phyloP scores from a whole-genome alignment of 352 stramenopile species.

The Pythium dissimile region DNA sequence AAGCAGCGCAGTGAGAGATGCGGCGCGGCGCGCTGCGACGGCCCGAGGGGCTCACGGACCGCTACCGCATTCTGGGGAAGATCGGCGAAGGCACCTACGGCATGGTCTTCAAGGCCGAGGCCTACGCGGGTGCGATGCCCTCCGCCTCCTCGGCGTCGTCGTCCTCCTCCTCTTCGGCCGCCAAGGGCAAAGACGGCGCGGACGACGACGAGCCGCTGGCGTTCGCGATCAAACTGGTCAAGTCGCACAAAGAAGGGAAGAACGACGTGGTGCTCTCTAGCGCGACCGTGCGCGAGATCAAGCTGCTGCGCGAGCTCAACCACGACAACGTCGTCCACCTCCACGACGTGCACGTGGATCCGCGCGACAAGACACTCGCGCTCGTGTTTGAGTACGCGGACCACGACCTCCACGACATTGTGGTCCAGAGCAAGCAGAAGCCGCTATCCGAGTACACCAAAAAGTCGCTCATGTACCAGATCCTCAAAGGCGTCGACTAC shows the following conservation, averaged over 20 bases:
- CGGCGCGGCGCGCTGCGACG: conserved; percentile 55
- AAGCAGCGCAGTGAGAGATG: conserved; percentile 28
- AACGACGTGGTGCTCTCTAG: conserved; percentile 89
- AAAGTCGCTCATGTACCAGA: conserved; percentile 92
- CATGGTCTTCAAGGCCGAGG: conserved; percentile 87
- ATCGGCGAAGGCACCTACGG: conserved; percentile 89
- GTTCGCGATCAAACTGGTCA: conserved; percentile 89
- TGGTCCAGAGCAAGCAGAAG: conserved; percentile 86
- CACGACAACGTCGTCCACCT: conserved; percentile 87
- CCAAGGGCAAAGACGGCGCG: conserved; percentile 6
- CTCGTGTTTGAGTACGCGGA: conserved; percentile 90
- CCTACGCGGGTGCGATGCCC: too few relatives aligned
- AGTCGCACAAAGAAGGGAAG: conserved; percentile 88
- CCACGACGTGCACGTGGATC: conserved; percentile 85
- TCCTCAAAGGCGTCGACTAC: conserved; percentile 90
- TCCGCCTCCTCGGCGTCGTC: conserved; percentile 24
- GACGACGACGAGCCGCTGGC: conserved; percentile 79
- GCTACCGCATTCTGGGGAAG: conserved; percentile 85
- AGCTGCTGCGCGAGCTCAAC: conserved; percentile 83
- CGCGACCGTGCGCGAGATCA: conserved; percentile 88
- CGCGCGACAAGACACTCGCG: conserved; percentile 74
- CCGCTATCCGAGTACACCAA: conserved; percentile 89
- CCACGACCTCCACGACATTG: conserved; percentile 88
- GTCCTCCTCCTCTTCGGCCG: conserved; percentile 26
- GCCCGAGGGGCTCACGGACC: conserved; percentile 72